phyloP scores from a whole-genome alignment of 176 grass and related monocot genomes.

The Zoysia pacifica region DNA sequence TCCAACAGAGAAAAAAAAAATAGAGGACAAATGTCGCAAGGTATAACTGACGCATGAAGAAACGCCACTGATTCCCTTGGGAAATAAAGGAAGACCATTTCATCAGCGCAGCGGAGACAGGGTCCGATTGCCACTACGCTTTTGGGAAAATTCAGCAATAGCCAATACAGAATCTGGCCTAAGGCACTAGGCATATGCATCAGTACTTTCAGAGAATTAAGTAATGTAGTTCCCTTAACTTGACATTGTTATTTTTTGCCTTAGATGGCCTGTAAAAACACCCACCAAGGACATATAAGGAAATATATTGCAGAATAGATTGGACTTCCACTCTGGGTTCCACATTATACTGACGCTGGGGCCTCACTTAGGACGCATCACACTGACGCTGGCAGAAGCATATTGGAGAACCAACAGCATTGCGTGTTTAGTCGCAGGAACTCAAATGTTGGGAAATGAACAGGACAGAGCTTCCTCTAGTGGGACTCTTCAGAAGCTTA shows the following conservation, averaged over 20 bases:
- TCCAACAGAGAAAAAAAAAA: not conserved
- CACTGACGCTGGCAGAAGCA: not conserved
- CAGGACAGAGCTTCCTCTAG: constrained; percentile 4
- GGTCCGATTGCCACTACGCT: not conserved
- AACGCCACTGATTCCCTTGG: too few species aligned
- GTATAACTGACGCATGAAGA: not conserved
- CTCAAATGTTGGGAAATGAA: not conserved
- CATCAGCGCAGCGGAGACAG: not conserved
- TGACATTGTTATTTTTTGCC: not conserved
- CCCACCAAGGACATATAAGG: not conserved
- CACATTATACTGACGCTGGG: not conserved
- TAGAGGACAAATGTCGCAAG: not conserved
- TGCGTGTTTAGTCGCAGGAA: not conserved
- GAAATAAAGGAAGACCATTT: too few species aligned
- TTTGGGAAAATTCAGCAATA: not conserved
- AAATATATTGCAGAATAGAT: not conserved
- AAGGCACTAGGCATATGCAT: not conserved
- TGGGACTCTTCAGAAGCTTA: not conserved
- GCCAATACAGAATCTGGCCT: not conserved
- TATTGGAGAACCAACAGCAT: not conserved
- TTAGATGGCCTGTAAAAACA: not conserved
- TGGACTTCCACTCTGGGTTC: not conserved
- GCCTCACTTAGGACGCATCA: not conserved
- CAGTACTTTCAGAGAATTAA: not conserved
- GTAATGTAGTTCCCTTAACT: not conserved